phyloP scores from a whole-genome alignment of 768 basidiomycete species.

The Amanita rubescens region DNA sequence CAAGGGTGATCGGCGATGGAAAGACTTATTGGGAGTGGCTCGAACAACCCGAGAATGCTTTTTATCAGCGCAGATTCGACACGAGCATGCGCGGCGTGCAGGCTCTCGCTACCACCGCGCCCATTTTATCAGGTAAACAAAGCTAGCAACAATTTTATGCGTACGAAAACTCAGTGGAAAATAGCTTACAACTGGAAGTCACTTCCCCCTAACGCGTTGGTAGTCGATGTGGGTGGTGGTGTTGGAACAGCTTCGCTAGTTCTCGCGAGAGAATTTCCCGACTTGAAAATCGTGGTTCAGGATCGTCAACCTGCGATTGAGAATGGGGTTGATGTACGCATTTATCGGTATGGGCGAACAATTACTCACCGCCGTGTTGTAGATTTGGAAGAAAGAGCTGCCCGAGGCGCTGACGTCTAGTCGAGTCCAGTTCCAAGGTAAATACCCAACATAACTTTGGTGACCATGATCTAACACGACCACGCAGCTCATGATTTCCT shows the following conservation, averaged over 20 bases:
- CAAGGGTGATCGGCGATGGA: conserved; percentile 13
- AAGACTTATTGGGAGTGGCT: conserved; percentile 16
- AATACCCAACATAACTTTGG: too few relatives aligned
- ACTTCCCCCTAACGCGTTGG: conserved; percentile 13
- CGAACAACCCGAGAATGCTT: conserved; percentile 17
- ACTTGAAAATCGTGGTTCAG: conserved; percentile 19
- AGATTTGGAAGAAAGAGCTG: conserved; percentile 8
- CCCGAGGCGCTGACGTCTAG: conserved; percentile 13
- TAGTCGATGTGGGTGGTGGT: conserved; percentile 26
- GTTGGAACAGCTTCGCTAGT: conserved; percentile 17
- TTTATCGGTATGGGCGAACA: background rate
- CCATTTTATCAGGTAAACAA: conserved; percentile 17
- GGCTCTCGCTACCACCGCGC: conserved; percentile 13
- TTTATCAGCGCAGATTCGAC: conserved; percentile 21
- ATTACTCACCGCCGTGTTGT: background rate
- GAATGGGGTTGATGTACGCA: conserved; percentile 8
- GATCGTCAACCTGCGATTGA: conserved; percentile 15
- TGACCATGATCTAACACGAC: background rate
- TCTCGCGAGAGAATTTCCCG: conserved; percentile 13
- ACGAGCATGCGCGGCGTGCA: conserved; percentile 19
- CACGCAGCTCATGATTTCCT: conserved; percentile 29
- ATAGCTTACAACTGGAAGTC: conserved; percentile 20
- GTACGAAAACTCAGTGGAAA: background rate
- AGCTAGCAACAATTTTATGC: background rate
- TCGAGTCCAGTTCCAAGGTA: conserved; percentile 15